Evolutionary conservation across 257 asterid species (phyloP).

Genomic region (Jaltomata sinuosa): DNA sequence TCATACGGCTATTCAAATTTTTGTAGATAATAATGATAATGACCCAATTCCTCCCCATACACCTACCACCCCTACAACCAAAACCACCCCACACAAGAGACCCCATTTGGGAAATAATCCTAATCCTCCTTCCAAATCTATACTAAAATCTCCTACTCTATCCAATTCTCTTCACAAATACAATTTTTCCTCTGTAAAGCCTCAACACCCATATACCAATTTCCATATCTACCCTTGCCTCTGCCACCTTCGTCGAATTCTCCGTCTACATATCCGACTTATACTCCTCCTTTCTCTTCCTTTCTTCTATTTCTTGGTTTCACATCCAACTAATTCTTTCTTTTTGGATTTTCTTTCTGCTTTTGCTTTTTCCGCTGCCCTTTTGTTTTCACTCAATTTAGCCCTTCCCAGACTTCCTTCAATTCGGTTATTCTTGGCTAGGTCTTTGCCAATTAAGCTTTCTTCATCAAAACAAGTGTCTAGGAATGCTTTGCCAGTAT

Average conservation of each 20-base stretch:
- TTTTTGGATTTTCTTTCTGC: slow-evolving; percentile 83
- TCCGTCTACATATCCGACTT: slow-evolving; percentile 66
- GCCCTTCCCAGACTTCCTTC: slow-evolving; percentile 87
- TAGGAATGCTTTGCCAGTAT: slow-evolving; percentile 59
- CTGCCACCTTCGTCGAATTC: slow-evolving; percentile 62
- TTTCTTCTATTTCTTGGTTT: slow-evolving; percentile 68
- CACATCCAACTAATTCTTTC: slow-evolving; percentile 82
- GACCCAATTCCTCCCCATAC: slow-evolving; percentile 54
- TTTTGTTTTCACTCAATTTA: slow-evolving; percentile 67
- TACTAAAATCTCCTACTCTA: slow-evolving; percentile 46
- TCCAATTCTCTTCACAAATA: slow-evolving; percentile 46
- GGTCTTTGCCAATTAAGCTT: slow-evolving; percentile 65
- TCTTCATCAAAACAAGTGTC: slow-evolving; percentile 27
- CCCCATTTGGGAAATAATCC: slow-evolving; percentile 37
- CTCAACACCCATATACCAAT: slow-evolving; percentile 25
- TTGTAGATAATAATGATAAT: slow-evolving; percentile 37
- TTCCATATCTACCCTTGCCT: slow-evolving; percentile 44
- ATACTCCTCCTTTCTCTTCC: slow-evolving; percentile 66
- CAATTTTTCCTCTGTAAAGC: slow-evolving; percentile 7
- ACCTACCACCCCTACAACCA: slow-evolving; percentile 24
- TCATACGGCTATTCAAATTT: slow-evolving; percentile 36
- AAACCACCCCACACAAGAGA: slow-evolving; percentile 64
- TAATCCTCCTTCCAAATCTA: not conserved
- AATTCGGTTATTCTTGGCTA: slow-evolving; percentile 52
- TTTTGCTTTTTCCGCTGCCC: slow-evolving; percentile 78